phyloP scores from a whole-genome alignment of 208 protist genomes.

The Leishmania braziliensis region DNA sequence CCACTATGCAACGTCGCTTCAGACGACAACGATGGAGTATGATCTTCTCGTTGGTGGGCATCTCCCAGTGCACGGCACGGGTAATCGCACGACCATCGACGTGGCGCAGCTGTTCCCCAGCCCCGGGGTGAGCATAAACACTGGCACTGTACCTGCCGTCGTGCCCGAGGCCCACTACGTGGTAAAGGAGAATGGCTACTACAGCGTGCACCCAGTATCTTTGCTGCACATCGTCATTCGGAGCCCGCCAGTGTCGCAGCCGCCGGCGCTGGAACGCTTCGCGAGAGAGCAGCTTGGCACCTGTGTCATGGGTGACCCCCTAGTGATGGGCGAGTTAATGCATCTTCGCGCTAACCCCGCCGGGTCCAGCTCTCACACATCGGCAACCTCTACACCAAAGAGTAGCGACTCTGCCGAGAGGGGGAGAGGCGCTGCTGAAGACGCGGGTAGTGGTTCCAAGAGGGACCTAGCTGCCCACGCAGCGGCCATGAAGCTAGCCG shows the following conservation, averaged over 20 bases:
- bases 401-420: neutral
- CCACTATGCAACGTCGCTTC: slow-evolving; percentile 48
- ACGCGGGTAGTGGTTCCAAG: neutral
- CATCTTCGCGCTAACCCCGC: slow-evolving; percentile 8
- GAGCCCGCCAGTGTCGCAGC: slow-evolving; percentile 53
- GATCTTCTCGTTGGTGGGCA: slow-evolving; percentile 83
- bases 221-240: slow-evolving; percentile 68
- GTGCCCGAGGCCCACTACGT: slow-evolving; percentile 27
- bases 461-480: slow-evolving; percentile 21
- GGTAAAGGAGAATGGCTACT: slow-evolving; percentile 78
- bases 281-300: slow-evolving; percentile 52
- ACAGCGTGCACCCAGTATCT: slow-evolving; percentile 78
- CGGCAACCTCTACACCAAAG: neutral
- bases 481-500: slow-evolving; percentile 24
- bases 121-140: neutral
- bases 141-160: neutral
- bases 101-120: slow-evolving; percentile 31
- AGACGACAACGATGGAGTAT: slow-evolving; percentile 62
- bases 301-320: slow-evolving; percentile 78
- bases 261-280: slow-evolving; percentile 62
- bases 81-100: slow-evolving; percentile 29
- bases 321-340: slow-evolving; percentile 42
- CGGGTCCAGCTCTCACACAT: neutral
- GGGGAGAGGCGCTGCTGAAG: neutral
- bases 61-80: slow-evolving; percentile 37